Base-by-base conservation (phyloP, 306 rosid genomes). In the Quercus alba region DNA sequence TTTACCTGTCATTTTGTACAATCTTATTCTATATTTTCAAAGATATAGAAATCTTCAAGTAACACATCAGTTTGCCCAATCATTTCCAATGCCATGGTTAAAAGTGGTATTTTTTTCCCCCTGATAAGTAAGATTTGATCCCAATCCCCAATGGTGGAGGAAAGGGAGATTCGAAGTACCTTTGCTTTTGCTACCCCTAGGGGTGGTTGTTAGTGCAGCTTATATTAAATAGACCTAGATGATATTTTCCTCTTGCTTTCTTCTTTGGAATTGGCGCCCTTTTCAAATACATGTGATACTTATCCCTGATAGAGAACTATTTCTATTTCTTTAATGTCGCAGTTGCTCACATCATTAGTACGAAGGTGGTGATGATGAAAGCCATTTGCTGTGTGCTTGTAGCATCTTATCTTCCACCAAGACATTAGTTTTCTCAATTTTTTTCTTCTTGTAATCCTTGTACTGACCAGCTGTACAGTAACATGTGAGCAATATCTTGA, bases 261-360 rank as follows among this genome's bases (percentile, higher is more conserved):
- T 61, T 5, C 20, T 55, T 76, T 20, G 51, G 55, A 57, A 25
- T 62, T 38, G 19, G 14, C 12, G 11, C 7, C 66, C 30, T 77
- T 21, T 77, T 69, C 30, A 44, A 71, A 38, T 31, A 71, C 80
- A 52, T 21, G 28, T 61, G 70, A 72, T 71, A 17, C 73, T 31
- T 73, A 78, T 56, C 76, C 59, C 64, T 85, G 26, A 83, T 83
- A 51, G 62, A 49, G 19, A 28, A 23, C 59, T 80, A 5, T 76
- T 54, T 75, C 59, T 80, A 5, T 76, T 54, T 75, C 30, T 83
- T 51, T 46, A 11, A 54, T 85, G 74, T 78, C 87, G 92, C 89
- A 95, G 99, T 85, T 95, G 91, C 94, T 95, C 35, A 90, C 92
- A 30, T 95, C 99, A 8, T 87, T 95, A 73, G 86, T 95, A 13